A percentile compares a stretch with the other conserved stretches of the same genome.
Evolutionary conservation across 1,284 basidiomycete species (phyloP).

Genomic region (Erythrobasidium hasegawianum): DNA sequence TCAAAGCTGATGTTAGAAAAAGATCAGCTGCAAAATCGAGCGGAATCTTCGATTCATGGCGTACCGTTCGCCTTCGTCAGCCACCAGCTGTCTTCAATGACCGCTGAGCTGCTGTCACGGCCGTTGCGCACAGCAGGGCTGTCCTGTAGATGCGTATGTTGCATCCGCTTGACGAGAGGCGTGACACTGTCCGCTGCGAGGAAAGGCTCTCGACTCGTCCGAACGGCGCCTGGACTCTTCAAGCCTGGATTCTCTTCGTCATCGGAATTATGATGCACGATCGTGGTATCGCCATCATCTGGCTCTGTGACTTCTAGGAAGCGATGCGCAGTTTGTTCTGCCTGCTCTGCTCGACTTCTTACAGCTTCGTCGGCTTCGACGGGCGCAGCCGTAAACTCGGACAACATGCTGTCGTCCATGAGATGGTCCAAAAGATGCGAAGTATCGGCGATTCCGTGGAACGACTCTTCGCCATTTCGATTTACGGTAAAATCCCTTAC

Average conservation of each 20-base stretch:
- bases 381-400: background rate
- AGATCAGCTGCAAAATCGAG: too few relatives aligned
- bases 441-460: background rate
- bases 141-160: conserved; percentile 3
- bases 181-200: background rate
- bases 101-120: background rate
- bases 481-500: background rate
- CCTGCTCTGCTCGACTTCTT: conserved; percentile 30
- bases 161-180: conserved; percentile 17
- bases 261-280: background rate
- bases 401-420: conserved; percentile 16
- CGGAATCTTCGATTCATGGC: background rate
- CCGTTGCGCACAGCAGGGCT: conserved; percentile 2
- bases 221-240: too few relatives aligned
- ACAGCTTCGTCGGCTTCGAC: conserved; percentile 34
- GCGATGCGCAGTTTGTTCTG: conserved; percentile 35
- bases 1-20: too few relatives aligned
- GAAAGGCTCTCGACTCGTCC: too few relatives aligned
- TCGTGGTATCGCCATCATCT: conserved; percentile 1
- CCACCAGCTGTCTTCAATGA: conserved; percentile 23
- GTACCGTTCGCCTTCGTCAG: conserved; percentile 15
- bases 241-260: too few relatives aligned
- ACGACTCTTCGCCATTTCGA: background rate
- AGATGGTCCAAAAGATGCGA: conserved; percentile 21
- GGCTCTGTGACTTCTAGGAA: conserved; percentile 35